Conservation (phyloP, 345 rosid species). For the Euphorbia tirucalli region DNA sequence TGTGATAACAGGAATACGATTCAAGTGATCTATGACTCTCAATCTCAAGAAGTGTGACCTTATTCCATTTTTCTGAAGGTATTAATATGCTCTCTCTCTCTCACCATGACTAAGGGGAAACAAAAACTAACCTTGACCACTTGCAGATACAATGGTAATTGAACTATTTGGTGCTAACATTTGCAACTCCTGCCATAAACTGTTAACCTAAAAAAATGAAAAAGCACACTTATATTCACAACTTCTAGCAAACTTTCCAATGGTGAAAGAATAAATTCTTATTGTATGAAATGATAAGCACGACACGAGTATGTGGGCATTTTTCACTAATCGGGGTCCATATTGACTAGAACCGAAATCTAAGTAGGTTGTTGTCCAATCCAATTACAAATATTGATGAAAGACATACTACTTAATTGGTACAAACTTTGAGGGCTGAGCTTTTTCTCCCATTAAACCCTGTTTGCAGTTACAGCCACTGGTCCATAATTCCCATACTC, state of each 20-base stretch:
- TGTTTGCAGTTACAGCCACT: slow-evolving; percentile 35
- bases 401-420: slow-evolving; percentile 33
- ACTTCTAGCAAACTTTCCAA: slow-evolving; percentile 14
- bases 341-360: too few species aligned
- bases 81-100: background rate
- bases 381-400: slow-evolving; percentile 54
- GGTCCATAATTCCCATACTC: slow-evolving; percentile 42
- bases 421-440: slow-evolving; percentile 3
- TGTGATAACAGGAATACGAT: background rate
- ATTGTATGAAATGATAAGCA: background rate
- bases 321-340: too few species aligned
- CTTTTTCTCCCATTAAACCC: slow-evolving; percentile 50
- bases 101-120: slow-evolving; percentile 3
- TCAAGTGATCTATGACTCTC: background rate
- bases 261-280: background rate
- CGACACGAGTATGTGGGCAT: too few species aligned
- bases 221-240: background rate
- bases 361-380: slow-evolving; percentile 37
- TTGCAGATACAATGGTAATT: slow-evolving; percentile 65
- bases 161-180: slow-evolving; percentile 54
- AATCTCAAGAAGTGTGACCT: too few species aligned
- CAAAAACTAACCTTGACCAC: slow-evolving; percentile 57
- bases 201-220: slow-evolving; percentile 56
- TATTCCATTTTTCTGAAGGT: slow-evolving; percentile 1
- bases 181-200: slow-evolving; percentile 66